phyloP scores from a whole-genome alignment of 495 filamentous ascomycete genomes.

The Podospora tetraspora region DNA sequence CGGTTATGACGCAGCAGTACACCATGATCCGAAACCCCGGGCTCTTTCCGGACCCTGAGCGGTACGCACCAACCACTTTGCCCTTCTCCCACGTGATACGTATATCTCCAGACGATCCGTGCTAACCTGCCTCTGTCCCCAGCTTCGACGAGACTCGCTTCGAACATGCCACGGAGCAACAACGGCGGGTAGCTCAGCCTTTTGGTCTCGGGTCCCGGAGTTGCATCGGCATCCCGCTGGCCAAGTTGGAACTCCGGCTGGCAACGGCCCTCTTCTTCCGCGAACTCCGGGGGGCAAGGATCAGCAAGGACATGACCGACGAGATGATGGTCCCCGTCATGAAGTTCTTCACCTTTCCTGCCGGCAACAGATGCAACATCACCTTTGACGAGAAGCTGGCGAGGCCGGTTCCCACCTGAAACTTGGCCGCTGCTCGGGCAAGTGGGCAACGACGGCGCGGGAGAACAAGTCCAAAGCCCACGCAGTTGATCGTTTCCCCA shows the following conservation, averaged over 20 bases:
- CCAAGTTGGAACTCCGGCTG: conserved; percentile 33
- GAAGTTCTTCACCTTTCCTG: conserved; percentile 43
- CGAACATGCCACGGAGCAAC: conserved; percentile 38
- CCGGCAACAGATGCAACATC: conserved; percentile 13
- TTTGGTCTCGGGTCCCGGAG: conserved; percentile 46
- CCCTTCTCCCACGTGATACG: neutral
- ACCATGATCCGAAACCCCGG: conserved; percentile 34
- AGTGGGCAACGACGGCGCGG: neutral
- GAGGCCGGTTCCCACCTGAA: neutral
- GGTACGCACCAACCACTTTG: neutral
- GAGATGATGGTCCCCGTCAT: conserved; percentile 40
- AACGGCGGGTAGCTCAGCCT: conserved; percentile 49
- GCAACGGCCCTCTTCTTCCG: conserved; percentile 31
- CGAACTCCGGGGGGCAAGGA: conserved; percentile 24
- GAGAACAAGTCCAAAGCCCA: neutral
- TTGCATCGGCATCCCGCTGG: conserved; percentile 32
- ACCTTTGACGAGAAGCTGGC: neutral
- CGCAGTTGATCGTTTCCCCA: too few relatives aligned
- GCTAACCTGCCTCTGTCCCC: neutral
- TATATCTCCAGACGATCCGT: too few relatives aligned
- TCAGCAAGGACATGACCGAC: conserved; percentile 39
- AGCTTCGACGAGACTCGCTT: conserved; percentile 31
- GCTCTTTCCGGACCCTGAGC: conserved; percentile 31
- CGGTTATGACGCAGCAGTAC: conserved; percentile 36
- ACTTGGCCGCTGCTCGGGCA: neutral